Percentiles rank a stretch among this genome's conserved stretches.
phyloP scores from a whole-genome alignment of 2,329 filamentous ascomycete genomes.

The Penicillium brasilianum region DNA sequence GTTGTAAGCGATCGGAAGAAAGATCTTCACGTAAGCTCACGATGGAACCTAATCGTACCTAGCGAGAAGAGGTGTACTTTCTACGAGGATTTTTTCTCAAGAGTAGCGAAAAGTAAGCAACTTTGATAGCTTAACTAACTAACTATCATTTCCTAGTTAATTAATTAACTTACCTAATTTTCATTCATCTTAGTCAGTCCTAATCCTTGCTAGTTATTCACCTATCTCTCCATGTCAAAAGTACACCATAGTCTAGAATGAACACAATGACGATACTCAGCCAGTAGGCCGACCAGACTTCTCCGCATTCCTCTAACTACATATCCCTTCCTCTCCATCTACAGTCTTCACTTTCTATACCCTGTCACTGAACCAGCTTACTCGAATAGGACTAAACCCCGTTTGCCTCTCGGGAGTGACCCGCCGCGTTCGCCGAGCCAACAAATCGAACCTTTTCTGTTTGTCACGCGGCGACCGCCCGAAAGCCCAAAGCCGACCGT shows the following conservation, averaged over 20 bases:
- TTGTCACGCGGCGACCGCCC: constrained; percentile 1
- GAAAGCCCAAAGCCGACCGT: constrained; percentile 10
- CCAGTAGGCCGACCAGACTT: neutral
- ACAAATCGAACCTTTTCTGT: neutral
- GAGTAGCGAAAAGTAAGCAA: too few species aligned
- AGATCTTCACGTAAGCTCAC: neutral
- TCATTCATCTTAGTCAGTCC: neutral
- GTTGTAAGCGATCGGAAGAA: neutral
- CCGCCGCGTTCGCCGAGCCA: neutral
- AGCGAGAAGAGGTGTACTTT: too few species aligned
- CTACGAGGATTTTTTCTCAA: too few species aligned
- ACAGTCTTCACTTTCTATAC: neutral
- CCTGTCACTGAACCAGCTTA: neutral
- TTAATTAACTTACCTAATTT: too few species aligned
- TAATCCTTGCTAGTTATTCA: neutral
- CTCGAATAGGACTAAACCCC: constrained; percentile 1
- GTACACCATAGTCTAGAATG: neutral
- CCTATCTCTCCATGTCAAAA: neutral
- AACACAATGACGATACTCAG: neutral
- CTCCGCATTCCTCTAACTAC: neutral
- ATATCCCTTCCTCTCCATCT: neutral
- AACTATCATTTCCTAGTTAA: too few species aligned
- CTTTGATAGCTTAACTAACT: too few species aligned
- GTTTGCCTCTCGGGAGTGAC: constrained; percentile 1
- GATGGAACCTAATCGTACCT: neutral